Evolutionary conservation across 371 early-diverging fungal genomes (phyloP), one percentile per base, ranked within the genome.

Genomic region (Syncephalastrum sp.): DNA sequence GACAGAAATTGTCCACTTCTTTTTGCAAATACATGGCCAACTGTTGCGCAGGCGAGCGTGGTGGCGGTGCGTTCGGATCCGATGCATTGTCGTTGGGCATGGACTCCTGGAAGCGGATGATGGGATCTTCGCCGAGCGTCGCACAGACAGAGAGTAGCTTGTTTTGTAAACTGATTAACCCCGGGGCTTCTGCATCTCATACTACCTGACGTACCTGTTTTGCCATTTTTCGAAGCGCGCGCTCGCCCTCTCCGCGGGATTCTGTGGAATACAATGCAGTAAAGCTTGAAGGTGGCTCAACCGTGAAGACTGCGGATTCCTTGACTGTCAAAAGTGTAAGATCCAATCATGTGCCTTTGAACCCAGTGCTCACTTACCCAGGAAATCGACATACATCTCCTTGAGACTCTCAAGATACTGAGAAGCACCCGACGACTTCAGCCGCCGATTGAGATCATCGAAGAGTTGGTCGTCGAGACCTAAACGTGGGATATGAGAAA

Each of bases 301-400:
- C 86, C 6, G 91, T 87, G 59, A 93, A 95, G 1, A 91, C 91
- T 21, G 86, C 78, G 8, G 89, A 83, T 62, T 95, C 96, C 42
- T 84, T 69, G 8, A 91, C 91, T 89, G 44, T 24, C 12, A 56
- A 47, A 44, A 1, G 4, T 3, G 21, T 21, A 3, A 54, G 23
- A 10, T 29, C 15, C 1, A 21, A 21, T 21, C 21, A 21, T 21
- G 21, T 38, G 25, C 51, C 16, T 16, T 38, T 15, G 1, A 14
- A 1, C 4, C 8, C 7, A 38, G 1, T n/a, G 3, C 5, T 6
- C 8, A 25, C 60, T 47, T 80, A 87, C 66, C 66, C 53, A 55
- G 68, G 67, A 85, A 91, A 60, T 91, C 89, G 47, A 92, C 82
- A 67, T 84, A 92, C 54, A 93, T 75, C 46, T 93, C 94, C 65